These are phyloP conservation scores for Stropharia rugosoannulata DNA, from an alignment of 768 basidiomycete species.

Conservation along the genomic window DNA sequence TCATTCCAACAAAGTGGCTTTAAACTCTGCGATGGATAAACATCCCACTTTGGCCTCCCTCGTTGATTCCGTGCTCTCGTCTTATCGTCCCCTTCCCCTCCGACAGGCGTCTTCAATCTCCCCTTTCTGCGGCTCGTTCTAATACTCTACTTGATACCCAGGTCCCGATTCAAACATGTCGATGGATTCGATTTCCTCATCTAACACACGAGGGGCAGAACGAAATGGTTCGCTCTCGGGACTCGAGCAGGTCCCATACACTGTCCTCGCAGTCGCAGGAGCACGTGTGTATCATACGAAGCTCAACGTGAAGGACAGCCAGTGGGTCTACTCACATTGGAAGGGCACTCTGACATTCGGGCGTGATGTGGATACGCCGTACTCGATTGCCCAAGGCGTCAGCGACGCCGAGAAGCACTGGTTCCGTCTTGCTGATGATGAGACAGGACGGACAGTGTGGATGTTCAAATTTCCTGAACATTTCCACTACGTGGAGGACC, in stretches of 20 bases:
- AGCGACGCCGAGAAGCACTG: constrained; percentile 41
- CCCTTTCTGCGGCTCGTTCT: constrained; percentile 1
- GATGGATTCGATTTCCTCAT: constrained; percentile 12
- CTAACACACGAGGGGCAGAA: constrained; percentile 17
- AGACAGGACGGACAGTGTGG: constrained; percentile 63
- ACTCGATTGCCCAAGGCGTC: constrained; percentile 21
- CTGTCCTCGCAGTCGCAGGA: constrained; percentile 50
- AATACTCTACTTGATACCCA: neutral
- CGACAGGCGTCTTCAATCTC: constrained; percentile 1
- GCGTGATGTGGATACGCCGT: constrained; percentile 33
- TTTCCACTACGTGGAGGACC: constrained; percentile 77
- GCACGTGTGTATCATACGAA: constrained; percentile 65
- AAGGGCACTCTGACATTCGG: constrained; percentile 61
- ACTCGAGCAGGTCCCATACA: constrained; percentile 31
- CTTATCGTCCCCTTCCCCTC: constrained; percentile 7
- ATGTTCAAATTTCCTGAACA: constrained; percentile 59
- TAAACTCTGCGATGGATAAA: constrained; percentile 11
- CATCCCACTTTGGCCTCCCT: constrained; percentile 3
- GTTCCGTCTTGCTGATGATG: constrained; percentile 64
- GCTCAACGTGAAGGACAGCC: constrained; percentile 38
- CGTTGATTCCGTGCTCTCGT: constrained; percentile 3
- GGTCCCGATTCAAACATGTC: constrained; percentile 11
- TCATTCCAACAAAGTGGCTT: constrained; percentile 11
- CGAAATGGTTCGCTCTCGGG: constrained; percentile 25
- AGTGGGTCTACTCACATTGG: constrained; percentile 63